Percentiles rank a stretch among this genome's conserved stretches.
phyloP scores from a whole-genome alignment of 1,284 basidiomycete genomes.

The Ceratobasidium sp. region DNA sequence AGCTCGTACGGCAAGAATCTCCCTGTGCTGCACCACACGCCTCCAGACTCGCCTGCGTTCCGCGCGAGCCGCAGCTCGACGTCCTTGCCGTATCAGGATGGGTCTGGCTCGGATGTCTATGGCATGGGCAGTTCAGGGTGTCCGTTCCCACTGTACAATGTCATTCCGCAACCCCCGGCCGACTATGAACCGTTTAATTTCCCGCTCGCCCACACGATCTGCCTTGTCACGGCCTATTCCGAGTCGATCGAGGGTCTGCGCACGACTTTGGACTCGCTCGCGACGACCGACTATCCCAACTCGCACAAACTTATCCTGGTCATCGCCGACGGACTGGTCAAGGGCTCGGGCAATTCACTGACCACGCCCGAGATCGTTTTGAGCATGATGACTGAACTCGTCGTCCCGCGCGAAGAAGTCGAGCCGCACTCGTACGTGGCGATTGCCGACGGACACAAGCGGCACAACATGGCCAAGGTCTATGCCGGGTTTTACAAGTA shows the following conservation, averaged over 20 bases:
- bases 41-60: constrained; percentile 81
- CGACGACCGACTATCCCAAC: constrained; percentile 98
- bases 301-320: constrained; percentile 96
- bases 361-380: constrained; percentile 96
- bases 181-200: constrained; percentile 98
- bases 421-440: constrained; percentile 97
- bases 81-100: constrained; percentile 63
- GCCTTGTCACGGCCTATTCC: constrained; percentile 98
- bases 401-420: constrained; percentile 77
- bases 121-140: constrained; percentile 44
- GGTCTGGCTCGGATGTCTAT: constrained; percentile 45
- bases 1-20: constrained; percentile 39
- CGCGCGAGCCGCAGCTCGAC: constrained; percentile 86
- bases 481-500: constrained; percentile 98
- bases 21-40: constrained; percentile 63
- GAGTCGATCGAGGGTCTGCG: constrained; percentile 97
- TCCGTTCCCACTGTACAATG: no score
- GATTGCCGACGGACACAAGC: constrained; percentile 98
- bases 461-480: constrained; percentile 99
- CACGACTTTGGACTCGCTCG: constrained; percentile 96
- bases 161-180: constrained; percentile 91
- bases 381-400: constrained; percentile 96
- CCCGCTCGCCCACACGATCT: constrained; percentile 93
- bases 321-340: constrained; percentile 98
- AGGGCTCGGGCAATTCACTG: constrained; percentile 88